Evolutionary conservation across 768 basidiomycete species (phyloP), one percentile per base, ranked within the genome.

Genomic region (Phylloporus scabripes): DNA sequence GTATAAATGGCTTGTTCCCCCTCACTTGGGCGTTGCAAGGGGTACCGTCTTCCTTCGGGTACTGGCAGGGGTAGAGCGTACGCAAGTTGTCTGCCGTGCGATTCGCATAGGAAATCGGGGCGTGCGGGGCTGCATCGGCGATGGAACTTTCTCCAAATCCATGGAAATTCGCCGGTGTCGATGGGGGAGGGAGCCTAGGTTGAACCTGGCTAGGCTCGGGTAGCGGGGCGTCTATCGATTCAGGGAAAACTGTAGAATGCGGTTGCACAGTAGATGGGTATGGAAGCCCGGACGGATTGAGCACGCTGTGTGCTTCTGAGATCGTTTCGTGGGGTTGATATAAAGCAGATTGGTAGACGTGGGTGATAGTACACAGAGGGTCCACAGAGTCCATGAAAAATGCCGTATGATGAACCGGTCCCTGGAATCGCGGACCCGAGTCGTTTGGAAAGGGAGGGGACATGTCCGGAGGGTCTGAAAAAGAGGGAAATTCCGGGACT

Each of bases 1-100:
- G 61, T 17, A 63, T 11, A 1, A 43, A 45, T 31, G 6, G 46
- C 1, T 11, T 7, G 39, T 6, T 42, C 9, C 59, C 59, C 0
- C 8, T 8, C 21, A 63, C 14, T 7, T 26, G 4, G 1, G 39
- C 26, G 5, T 46, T 10, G 41, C 61, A 63, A 7, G 33, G 40
- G 0, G 24, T 42, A 9, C 46, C 48, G 5, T 14, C 32, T 2
- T 42, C 15, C 21, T 14, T 46, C 14, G 14, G 7, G 8, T 45
- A 58, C 21, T n/a, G 21, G 29, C 58, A 62, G 2, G 6, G 10
- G 33, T 54, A 11, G 29, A 24, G 3, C 2, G 18, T 12, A 9
- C 39, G 23, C 8, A 17, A 32, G 12, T 17, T 26, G 12, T 17
- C 45, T 5, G 9, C 2, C n/a, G 11, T 1, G 6, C 21, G 5